Conservation (phyloP, 2,329 filamentous ascomycete genomes). For the Botrytis pseudocinerea region DNA sequence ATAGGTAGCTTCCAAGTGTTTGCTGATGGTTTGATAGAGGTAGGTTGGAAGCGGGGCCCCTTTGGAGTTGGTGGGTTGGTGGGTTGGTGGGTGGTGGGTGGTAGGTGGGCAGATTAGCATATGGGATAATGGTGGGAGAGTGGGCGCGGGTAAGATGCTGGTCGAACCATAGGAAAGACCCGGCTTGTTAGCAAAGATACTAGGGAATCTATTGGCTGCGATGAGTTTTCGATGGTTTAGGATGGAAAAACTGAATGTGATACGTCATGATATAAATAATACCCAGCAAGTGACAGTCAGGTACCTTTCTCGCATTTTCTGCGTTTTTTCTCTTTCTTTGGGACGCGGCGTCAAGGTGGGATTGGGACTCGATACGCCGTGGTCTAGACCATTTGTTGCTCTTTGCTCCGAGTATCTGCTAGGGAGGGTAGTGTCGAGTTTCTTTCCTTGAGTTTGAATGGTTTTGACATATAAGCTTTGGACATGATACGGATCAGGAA, state of each 20-base stretch:
- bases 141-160: constrained; percentile 13
- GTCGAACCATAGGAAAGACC: constrained; percentile 13
- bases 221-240: not conserved
- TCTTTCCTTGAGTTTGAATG: not conserved
- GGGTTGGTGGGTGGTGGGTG: not conserved
- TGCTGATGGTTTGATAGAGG: constrained; percentile 17
- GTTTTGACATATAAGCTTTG: not conserved
- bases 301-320: not conserved
- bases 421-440: not conserved
- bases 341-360: not conserved
- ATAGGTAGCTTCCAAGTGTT: constrained; percentile 14
- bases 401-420: not conserved
- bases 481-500: not conserved
- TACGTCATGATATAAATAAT: constrained; percentile 13
- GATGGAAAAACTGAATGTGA: not conserved
- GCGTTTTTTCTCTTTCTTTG: not conserved
- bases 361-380: not conserved
- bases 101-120: not conserved
- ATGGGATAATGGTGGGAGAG: constrained; percentile 5
- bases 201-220: not conserved
- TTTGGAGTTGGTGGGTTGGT: constrained; percentile 5
- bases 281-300: not conserved
- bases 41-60: constrained; percentile 22
- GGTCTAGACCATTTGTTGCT: constrained; percentile 1
- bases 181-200: not conserved